phyloP scores from a whole-genome alignment of 148 eudicot genomes.

The Heliosperma pusillum region DNA sequence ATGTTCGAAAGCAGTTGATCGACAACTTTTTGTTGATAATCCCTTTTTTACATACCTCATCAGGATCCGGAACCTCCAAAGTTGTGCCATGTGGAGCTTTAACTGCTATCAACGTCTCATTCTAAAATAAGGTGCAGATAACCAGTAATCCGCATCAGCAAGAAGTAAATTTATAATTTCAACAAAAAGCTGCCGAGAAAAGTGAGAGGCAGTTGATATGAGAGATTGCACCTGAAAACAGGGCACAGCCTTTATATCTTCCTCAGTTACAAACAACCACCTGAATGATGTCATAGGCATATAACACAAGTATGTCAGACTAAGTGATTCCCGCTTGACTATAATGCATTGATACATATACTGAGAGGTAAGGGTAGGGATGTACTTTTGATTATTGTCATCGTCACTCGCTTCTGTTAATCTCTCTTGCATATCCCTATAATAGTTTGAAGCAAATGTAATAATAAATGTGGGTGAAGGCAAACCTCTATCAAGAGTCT shows the following conservation, averaged over 20 bases:
- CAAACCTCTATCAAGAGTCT: conserved; percentile 7
- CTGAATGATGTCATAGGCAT: conserved; percentile 30
- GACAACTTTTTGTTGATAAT: background rate
- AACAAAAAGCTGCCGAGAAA: background rate
- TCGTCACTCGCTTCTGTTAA: conserved; percentile 80
- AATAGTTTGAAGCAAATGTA: conserved; percentile 32
- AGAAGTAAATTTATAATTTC: conserved; percentile 21
- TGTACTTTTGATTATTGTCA: conserved; percentile 71
- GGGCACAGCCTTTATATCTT: conserved; percentile 80
- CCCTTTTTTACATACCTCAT: conserved; percentile 41
- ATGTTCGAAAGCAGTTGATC: background rate
- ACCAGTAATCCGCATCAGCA: conserved; percentile 13
- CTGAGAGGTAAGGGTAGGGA: background rate
- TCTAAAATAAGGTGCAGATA: conserved; percentile 41
- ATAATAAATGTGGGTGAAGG: background rate
- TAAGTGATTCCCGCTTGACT: background rate
- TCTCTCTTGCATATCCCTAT: conserved; percentile 92
- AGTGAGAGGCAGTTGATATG: background rate
- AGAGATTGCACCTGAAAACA: conserved; percentile 71
- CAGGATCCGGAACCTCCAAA: conserved; percentile 97
- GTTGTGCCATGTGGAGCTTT: conserved; percentile 99
- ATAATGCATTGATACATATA: conserved; percentile 7
- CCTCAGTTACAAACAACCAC: conserved; percentile 96
- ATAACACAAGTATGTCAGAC: conserved; percentile 14
- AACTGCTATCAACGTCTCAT: conserved; percentile 90